Evolutionary conservation across 129 eudicot species (phyloP).

Genomic region (Saposhnikovia divaricata): DNA sequence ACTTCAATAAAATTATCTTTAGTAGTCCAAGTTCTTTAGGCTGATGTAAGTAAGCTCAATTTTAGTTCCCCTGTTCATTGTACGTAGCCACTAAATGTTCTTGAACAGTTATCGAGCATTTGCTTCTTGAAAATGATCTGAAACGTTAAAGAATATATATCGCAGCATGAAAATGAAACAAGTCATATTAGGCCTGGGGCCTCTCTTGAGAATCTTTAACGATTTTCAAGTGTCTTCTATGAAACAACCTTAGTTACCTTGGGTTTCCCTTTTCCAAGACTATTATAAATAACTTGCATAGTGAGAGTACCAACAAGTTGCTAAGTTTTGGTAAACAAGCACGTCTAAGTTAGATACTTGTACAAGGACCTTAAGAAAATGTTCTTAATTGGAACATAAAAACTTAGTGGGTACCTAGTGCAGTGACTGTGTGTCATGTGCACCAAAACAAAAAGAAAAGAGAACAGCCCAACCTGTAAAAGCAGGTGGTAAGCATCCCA

Average conservation of each 20-base stretch:
- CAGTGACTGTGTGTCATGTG: background rate
- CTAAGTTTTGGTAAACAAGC: background rate
- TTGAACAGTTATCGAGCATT: background rate
- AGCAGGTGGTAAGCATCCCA: slow-evolving; percentile 92
- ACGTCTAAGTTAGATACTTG: background rate
- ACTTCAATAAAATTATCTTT: background rate
- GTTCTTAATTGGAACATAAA: background rate
- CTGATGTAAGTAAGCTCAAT: background rate
- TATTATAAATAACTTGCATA: background rate
- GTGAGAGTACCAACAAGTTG: background rate
- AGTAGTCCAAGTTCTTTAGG: background rate
- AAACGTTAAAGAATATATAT: background rate
- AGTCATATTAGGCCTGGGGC: background rate
- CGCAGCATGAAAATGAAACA: background rate
- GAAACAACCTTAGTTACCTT: background rate
- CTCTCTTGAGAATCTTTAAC: background rate
- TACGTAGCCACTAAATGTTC: background rate
- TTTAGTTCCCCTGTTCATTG: background rate
- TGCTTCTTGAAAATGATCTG: background rate
- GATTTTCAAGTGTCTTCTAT: background rate
- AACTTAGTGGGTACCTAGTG: background rate
- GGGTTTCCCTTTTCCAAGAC: background rate
- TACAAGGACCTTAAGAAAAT: background rate
- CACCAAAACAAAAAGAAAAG: background rate
- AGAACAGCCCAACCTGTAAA: slow-evolving; percentile 55